phyloP scores from a whole-genome alignment of 192 early-diverging fungal species.

The Spizellomyces sp. region DNA sequence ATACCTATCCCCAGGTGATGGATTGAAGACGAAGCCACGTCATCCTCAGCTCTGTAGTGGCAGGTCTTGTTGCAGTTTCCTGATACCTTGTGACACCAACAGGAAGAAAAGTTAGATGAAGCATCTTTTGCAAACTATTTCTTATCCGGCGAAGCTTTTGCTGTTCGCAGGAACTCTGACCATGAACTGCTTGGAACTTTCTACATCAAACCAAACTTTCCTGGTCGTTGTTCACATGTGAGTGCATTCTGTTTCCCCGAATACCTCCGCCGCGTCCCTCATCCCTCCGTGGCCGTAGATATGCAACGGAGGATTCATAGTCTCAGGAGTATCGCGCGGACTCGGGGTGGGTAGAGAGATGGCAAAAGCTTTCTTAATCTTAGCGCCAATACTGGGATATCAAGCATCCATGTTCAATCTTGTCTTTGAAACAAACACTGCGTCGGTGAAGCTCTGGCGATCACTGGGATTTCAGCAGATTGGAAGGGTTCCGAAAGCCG shows the following conservation, averaged over 20 bases:
- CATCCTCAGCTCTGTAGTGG: conserved; percentile 44
- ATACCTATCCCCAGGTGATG: conserved; percentile 73
- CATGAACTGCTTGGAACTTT: conserved; percentile 63
- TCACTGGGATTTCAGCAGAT: conserved; percentile 67
- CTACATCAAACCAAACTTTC: conserved; percentile 82
- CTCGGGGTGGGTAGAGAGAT: conserved; percentile 65
- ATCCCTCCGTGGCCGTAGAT: conserved; percentile 39
- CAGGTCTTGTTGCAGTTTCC: not conserved
- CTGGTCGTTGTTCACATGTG: conserved; percentile 71
- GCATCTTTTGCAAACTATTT: conserved; percentile 53
- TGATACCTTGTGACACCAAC: conserved; percentile 30
- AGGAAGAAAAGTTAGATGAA: conserved; percentile 49
- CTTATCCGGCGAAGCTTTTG: conserved; percentile 43
- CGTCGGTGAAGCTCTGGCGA: conserved; percentile 67
- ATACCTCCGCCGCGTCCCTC: not conserved
- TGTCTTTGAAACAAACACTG: conserved; percentile 71
- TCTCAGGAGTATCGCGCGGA: conserved; percentile 44
- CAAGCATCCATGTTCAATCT: conserved; percentile 78
- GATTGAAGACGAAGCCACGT: no score
- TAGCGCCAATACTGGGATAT: conserved; percentile 73
- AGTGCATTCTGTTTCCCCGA: not conserved
- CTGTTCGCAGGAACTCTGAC: conserved; percentile 16
- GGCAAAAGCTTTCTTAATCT: conserved; percentile 58
- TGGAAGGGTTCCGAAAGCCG: conserved; percentile 71
- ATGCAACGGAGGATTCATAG: conserved; percentile 77